Percentiles rank a stretch among this genome's conserved stretches.
Conservation (phyloP, 805 yeast genomes). For the Kuraishia ogatae region DNA sequence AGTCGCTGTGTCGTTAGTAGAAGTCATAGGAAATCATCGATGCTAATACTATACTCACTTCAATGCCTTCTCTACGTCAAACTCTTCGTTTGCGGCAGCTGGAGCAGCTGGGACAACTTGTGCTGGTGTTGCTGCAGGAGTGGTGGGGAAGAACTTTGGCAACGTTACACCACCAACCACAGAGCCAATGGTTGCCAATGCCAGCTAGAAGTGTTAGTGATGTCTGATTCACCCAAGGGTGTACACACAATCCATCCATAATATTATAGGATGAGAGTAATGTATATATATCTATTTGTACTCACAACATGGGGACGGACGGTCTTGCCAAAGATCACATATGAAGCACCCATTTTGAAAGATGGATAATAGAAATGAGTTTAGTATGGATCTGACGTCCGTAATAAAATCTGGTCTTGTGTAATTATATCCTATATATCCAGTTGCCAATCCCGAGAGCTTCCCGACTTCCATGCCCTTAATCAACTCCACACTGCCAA, state of each 20-base stretch:
- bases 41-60: not conserved
- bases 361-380: no score
- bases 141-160: conserved; percentile 25
- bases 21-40: not conserved
- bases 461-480: not conserved
- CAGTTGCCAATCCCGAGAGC: not conserved
- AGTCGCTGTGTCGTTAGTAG: not conserved
- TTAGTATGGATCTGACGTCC: not conserved
- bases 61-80: conserved; percentile 2
- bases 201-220: conserved; percentile 32
- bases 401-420: not conserved
- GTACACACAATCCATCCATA: no score
- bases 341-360: conserved; percentile 65
- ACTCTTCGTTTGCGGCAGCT: conserved; percentile 1
- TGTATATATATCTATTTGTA: conserved; percentile 6
- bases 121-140: not conserved
- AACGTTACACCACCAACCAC: conserved; percentile 49
- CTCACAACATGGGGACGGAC: conserved; percentile 72
- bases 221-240: no score
- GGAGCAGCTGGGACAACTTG: conserved; percentile 2
- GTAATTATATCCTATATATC: no score
- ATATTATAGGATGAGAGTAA: no score
- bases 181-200: conserved; percentile 69
- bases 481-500: not conserved
- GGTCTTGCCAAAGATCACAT: conserved; percentile 75